Percentiles rank a stretch among this genome's conserved stretches.
phyloP scores from a whole-genome alignment of 495 filamentous ascomycete species.

The Penicillium parvum region DNA sequence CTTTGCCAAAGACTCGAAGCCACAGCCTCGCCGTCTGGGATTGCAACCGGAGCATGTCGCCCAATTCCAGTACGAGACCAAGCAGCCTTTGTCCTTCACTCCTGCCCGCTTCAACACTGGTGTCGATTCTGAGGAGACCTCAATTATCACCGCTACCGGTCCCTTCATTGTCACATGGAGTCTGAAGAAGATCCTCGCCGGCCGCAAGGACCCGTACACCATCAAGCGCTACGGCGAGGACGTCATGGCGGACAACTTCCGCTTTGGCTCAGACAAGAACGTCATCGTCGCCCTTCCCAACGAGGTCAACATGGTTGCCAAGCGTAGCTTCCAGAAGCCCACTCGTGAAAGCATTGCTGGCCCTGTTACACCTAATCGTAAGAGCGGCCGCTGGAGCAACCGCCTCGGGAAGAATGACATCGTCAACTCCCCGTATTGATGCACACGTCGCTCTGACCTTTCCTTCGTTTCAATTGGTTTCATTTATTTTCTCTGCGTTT shows the following conservation, averaged over 20 bases:
- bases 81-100: conserved; percentile 79
- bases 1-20: conserved; percentile 88
- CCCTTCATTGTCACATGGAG: conserved; percentile 98
- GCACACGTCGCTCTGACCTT: not conserved
- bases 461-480: not conserved
- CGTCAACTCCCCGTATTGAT: conserved; percentile 79
- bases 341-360: conserved; percentile 87
- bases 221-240: conserved; percentile 96
- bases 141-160: conserved; percentile 94
- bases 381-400: conserved; percentile 42
- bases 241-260: conserved; percentile 98
- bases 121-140: conserved; percentile 71
- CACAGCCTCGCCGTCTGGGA: conserved; percentile 85
- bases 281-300: conserved; percentile 96
- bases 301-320: conserved; percentile 95
- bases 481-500: conserved; percentile 9
- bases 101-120: conserved; percentile 92
- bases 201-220: conserved; percentile 79
- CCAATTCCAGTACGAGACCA: conserved; percentile 94
- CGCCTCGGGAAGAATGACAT: conserved; percentile 69
- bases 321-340: conserved; percentile 75
- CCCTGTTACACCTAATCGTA: conserved; percentile 50
- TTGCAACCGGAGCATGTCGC: conserved; percentile 87
- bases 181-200: conserved; percentile 76
- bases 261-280: conserved; percentile 93